These are phyloP conservation scores for Boletus reticuloceps DNA, from an alignment of 768 basidiomycete genomes.

Conservation along the genomic window DNA sequence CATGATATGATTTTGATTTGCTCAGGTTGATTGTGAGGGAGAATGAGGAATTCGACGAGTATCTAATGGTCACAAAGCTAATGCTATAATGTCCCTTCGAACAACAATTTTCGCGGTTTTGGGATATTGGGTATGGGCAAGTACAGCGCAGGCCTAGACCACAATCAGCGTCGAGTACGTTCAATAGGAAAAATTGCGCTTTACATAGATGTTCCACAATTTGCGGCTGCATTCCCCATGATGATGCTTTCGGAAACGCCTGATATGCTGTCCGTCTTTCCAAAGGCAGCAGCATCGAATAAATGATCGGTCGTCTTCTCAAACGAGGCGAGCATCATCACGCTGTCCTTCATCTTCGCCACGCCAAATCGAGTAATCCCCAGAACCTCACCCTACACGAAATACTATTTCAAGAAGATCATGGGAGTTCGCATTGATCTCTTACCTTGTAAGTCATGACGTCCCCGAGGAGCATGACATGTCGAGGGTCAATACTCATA, in stretches of 20 bases:
- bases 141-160: constrained; percentile 35
- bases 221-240: constrained; percentile 95
- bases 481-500: constrained; percentile 98
- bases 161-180: constrained; percentile 1
- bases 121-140: constrained; percentile 31
- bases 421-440: not conserved
- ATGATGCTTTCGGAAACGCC: constrained; percentile 99
- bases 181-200: constrained; percentile 21
- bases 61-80: not conserved
- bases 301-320: constrained; percentile 99
- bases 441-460: constrained; percentile 96
- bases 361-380: constrained; percentile 99
- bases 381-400: constrained; percentile 82
- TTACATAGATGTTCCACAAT: constrained; percentile 92
- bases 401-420: not conserved
- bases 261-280: constrained; percentile 91
- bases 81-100: constrained; percentile 32
- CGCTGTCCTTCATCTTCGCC: constrained; percentile 99
- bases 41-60: not conserved
- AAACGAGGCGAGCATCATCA: constrained; percentile 98
- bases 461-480: constrained; percentile 97
- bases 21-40: not conserved
- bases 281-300: constrained; percentile 95
- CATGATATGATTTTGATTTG: not conserved
- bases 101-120: constrained; percentile 35